phyloP scores from a whole-genome alignment of 1,284 basidiomycete species.

The Melampsora larici-populina region DNA sequence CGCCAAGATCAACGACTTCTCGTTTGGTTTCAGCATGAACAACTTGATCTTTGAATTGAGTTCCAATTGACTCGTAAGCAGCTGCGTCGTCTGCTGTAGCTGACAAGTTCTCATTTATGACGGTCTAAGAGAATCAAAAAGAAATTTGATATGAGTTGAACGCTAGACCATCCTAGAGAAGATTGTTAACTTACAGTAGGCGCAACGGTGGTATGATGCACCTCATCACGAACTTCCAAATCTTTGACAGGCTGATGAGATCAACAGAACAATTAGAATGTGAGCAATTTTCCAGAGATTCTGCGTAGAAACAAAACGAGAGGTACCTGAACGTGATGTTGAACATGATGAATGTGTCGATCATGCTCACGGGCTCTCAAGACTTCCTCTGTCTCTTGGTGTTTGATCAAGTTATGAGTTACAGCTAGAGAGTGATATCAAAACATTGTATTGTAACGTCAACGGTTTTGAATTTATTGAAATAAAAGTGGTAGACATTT shows the following conservation, averaged over 20 bases:
- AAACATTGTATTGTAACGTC: neutral
- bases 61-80: slow-evolving; percentile 50
- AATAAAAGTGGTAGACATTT: neutral
- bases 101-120: slow-evolving; percentile 50
- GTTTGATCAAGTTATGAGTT: slow-evolving; percentile 49
- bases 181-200: slow-evolving; percentile 11
- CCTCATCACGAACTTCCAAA: slow-evolving; percentile 21
- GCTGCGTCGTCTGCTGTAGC: slow-evolving; percentile 52
- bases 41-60: slow-evolving; percentile 46
- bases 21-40: slow-evolving; percentile 47
- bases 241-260: slow-evolving; percentile 24
- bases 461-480: neutral
- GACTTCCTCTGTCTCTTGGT: slow-evolving; percentile 52
- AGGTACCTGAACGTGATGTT: slow-evolving; percentile 52
- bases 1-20: slow-evolving; percentile 51
- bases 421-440: slow-evolving; percentile 36
- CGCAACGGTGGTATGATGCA: slow-evolving; percentile 24
- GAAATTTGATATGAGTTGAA: slow-evolving; percentile 48
- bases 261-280: neutral
- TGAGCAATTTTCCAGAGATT: neutral
- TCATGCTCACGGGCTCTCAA: slow-evolving; percentile 50
- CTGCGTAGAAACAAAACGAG: neutral
- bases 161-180: neutral
- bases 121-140: slow-evolving; percentile 47
- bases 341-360: slow-evolving; percentile 52